These are phyloP conservation scores for Fistulifera solaris DNA, from an alignment of 108 stramenopile species.

Conservation along the genomic window DNA sequence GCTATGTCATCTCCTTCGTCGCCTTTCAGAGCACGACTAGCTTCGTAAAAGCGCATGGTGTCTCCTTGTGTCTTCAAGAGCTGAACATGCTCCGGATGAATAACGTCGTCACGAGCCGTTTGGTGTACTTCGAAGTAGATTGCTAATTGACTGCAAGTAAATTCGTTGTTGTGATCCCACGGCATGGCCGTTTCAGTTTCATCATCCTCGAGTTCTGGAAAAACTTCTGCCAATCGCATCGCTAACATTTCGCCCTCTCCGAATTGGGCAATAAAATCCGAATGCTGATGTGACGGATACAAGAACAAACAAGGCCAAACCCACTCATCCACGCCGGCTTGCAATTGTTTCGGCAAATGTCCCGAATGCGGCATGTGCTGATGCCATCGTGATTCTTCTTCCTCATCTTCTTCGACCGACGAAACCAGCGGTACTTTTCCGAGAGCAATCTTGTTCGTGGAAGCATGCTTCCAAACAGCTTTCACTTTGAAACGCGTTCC, in stretches of 20 bases:
- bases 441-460: slow-evolving; percentile 50
- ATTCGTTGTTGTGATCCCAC: slow-evolving; percentile 87
- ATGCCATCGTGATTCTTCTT: slow-evolving; percentile 75
- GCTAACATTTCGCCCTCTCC: slow-evolving; percentile 75
- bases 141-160: slow-evolving; percentile 72
- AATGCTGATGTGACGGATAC: slow-evolving; percentile 79
- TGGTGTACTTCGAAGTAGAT: slow-evolving; percentile 75
- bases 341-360: slow-evolving; percentile 33
- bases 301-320: slow-evolving; percentile 79
- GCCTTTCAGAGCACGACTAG: slow-evolving; percentile 77
- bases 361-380: slow-evolving; percentile 79
- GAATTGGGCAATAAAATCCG: slow-evolving; percentile 77
- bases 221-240: slow-evolving; percentile 76
- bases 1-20: slow-evolving; percentile 82
- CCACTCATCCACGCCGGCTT: slow-evolving; percentile 30
- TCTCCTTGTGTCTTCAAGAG: slow-evolving; percentile 52
- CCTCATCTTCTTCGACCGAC: slow-evolving; percentile 57
- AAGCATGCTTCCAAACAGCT: slow-evolving; percentile 78
- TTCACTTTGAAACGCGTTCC: slow-evolving; percentile 73
- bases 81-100: slow-evolving; percentile 77
- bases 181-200: slow-evolving; percentile 44
- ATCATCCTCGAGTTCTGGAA: slow-evolving; percentile 67
- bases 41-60: slow-evolving; percentile 78
- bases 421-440: slow-evolving; percentile 73
- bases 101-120: slow-evolving; percentile 8